Evolutionary conservation across 768 basidiomycete genomes (phyloP).

Genomic region (Amanita muscaria): DNA sequence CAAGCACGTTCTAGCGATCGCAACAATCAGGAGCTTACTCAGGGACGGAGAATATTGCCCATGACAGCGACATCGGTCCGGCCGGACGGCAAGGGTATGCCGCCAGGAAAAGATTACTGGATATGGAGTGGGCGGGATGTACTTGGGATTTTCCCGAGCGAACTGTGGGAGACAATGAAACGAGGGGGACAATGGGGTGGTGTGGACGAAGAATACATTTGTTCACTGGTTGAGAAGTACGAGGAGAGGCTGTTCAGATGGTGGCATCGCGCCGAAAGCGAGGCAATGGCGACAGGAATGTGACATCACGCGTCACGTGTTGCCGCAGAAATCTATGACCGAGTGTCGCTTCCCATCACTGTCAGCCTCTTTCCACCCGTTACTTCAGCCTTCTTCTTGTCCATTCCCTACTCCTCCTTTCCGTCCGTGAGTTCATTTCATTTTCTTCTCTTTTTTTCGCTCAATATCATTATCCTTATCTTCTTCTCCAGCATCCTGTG

Average conservation of each 20-base stretch:
- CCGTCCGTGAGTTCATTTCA: slow-evolving; percentile 1
- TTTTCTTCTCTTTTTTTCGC: neutral
- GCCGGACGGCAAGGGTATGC: slow-evolving; percentile 13
- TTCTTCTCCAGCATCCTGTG: slow-evolving; percentile 3
- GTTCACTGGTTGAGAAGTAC: slow-evolving; percentile 49
- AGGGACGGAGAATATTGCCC: neutral
- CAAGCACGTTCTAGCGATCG: neutral
- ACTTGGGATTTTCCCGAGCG: slow-evolving; percentile 45
- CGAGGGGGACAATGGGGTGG: slow-evolving; percentile 50
- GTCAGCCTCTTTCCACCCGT: slow-evolving; percentile 6
- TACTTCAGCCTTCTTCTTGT: neutral
- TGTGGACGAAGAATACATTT: slow-evolving; percentile 41
- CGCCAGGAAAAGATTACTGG: slow-evolving; percentile 52
- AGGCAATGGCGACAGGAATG: slow-evolving; percentile 1
- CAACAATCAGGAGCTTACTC: no score
- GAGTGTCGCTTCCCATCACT: slow-evolving; percentile 5
- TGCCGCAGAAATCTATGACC: slow-evolving; percentile 5
- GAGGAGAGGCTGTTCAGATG: slow-evolving; percentile 55
- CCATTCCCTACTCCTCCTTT: slow-evolving; percentile 10
- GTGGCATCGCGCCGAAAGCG: slow-evolving; percentile 22
- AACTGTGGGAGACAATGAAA: slow-evolving; percentile 41
- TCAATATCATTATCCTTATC: neutral
- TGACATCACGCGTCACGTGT: slow-evolving; percentile 9
- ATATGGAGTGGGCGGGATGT: slow-evolving; percentile 65
- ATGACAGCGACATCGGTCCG: neutral